Conservation (phyloP, 352 stramenopile genomes). For the Globisporangium nunn region DNA sequence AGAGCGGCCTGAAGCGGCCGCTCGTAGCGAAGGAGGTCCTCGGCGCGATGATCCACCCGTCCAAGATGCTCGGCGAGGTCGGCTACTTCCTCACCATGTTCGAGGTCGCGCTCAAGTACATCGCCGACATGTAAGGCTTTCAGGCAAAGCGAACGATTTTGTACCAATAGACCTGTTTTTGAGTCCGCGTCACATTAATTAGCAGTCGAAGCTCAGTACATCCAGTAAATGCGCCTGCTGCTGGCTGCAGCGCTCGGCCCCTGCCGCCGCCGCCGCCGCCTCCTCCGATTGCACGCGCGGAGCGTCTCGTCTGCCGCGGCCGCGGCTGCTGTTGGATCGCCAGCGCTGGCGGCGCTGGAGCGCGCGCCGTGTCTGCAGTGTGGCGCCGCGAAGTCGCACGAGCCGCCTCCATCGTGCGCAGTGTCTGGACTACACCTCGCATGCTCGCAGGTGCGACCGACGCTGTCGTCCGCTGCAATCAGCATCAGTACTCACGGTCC, state of each 20-base stretch:
- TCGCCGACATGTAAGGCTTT: slow-evolving; percentile 57
- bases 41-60: slow-evolving; percentile 79
- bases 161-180: slow-evolving; percentile 8
- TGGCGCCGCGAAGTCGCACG: slow-evolving; percentile 10
- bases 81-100: slow-evolving; percentile 88
- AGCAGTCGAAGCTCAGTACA: too few species aligned
- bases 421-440: slow-evolving; percentile 33
- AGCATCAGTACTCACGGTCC: neutral
- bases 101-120: slow-evolving; percentile 82
- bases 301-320: neutral
- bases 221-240: neutral
- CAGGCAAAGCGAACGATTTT: neutral
- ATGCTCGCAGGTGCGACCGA: slow-evolving; percentile 27
- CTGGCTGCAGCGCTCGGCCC: too few species aligned
- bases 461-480: neutral
- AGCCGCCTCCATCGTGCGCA: slow-evolving; percentile 17
- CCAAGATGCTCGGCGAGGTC: slow-evolving; percentile 73
- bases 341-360: slow-evolving; percentile 21
- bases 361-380: slow-evolving; percentile 47
- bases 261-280: too few species aligned
- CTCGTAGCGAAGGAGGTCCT: slow-evolving; percentile 69
- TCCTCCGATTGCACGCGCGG: neutral
- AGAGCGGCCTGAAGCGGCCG: slow-evolving; percentile 66
- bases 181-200: neutral
- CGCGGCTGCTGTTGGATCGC: neutral